Evolutionary conservation across 2,329 filamentous ascomycete species (phyloP).

Genomic region (Fusarium cicatricum): DNA sequence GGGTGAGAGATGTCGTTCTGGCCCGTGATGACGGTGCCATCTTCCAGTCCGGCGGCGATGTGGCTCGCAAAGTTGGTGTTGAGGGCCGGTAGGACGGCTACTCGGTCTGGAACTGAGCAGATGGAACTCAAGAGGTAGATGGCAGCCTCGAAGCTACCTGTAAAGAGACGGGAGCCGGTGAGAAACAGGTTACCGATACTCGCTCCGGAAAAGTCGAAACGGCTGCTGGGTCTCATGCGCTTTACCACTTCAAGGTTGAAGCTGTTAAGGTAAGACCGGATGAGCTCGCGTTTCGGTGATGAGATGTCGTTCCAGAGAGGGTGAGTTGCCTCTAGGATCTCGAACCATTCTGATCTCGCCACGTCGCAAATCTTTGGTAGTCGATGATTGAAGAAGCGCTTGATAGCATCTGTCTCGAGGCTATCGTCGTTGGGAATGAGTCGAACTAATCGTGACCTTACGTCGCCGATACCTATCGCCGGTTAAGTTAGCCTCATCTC

Average conservation of each 20-base stretch:
- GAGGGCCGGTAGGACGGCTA: conserved; percentile 86
- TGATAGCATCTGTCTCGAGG: conserved; percentile 77
- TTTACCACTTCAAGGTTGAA: conserved; percentile 83
- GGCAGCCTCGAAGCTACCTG: conserved; percentile 89
- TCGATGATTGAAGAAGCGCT: conserved; percentile 86
- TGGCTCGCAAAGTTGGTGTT: conserved; percentile 97
- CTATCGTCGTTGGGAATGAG: conserved; percentile 76
- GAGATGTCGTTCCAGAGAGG: conserved; percentile 76
- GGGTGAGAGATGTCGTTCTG: conserved; percentile 95
- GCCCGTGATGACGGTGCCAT: conserved; percentile 83
- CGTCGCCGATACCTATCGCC: conserved; percentile 58
- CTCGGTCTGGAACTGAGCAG: conserved; percentile 79
- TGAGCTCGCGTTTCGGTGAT: conserved; percentile 77
- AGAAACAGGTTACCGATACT: conserved; percentile 83
- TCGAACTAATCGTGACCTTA: conserved; percentile 76
- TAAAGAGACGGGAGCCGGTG: conserved; percentile 87
- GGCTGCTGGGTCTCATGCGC: conserved; percentile 73
- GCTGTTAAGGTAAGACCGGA: conserved; percentile 79
- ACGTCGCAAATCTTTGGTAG: conserved; percentile 65
- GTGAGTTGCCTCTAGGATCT: conserved; percentile 86
- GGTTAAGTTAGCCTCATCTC: conserved; percentile 10
- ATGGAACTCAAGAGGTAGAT: conserved; percentile 91
- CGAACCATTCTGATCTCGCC: conserved; percentile 83
- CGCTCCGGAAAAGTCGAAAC: conserved; percentile 80
- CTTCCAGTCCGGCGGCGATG: conserved; percentile 81